Percentiles rank a stretch among this genome's conserved stretches.
Conservation (phyloP, 805 yeast species). For the Cyberlindnera maclurae region DNA sequence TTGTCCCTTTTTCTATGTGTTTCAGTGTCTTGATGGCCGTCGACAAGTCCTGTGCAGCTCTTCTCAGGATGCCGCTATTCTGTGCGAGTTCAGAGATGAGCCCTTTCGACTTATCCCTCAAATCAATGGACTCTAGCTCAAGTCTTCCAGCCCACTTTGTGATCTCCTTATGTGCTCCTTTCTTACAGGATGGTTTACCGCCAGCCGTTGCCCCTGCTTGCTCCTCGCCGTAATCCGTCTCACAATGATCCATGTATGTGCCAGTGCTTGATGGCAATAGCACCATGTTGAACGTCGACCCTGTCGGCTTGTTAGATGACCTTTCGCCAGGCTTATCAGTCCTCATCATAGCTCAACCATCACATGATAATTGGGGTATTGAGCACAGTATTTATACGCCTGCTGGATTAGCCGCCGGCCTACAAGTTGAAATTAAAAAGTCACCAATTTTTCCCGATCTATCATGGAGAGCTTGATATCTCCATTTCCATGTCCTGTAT, state of each 20-base stretch:
- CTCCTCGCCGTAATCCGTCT: constrained; percentile 8
- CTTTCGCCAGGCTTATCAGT: too few species aligned
- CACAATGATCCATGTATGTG: background rate
- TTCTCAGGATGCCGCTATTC: constrained; percentile 8
- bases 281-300: too few species aligned
- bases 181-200: constrained; percentile 6
- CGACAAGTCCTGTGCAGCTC: constrained; percentile 3
- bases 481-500: constrained; percentile 8
- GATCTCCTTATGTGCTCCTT: constrained; percentile 28
- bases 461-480: constrained; percentile 4
- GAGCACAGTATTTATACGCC: too few species aligned
- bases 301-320: background rate
- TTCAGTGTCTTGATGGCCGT: background rate
- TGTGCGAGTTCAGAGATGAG: constrained; percentile 11
- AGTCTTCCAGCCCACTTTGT: constrained; percentile 43
- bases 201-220: constrained; percentile 2
- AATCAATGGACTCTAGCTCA: constrained; percentile 41
- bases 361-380: too few species aligned
- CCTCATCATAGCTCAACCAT: too few species aligned
- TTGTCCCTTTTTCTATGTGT: background rate
- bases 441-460: too few species aligned
- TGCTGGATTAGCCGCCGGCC: constrained; percentile 5
- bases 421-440: background rate
- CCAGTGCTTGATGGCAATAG: background rate
- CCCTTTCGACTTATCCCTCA: constrained; percentile 26